These are phyloP conservation scores for Scheffersomyces coipomensis DNA, from an alignment of 805 yeast species.

Conservation along the genomic window DNA sequence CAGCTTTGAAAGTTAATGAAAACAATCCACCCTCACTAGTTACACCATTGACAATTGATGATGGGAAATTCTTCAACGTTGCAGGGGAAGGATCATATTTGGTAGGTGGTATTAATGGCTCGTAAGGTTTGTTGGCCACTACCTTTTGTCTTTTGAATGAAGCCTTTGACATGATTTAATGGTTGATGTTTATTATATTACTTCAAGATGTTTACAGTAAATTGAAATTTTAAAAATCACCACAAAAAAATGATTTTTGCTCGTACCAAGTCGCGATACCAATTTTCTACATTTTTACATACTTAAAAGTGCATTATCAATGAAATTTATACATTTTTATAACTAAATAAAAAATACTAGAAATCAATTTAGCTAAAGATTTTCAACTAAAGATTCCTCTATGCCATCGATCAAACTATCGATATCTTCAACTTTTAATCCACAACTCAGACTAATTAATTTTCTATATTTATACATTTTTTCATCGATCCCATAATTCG, in stretches of 20 bases:
- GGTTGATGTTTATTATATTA: too few relatives aligned
- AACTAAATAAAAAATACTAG: too few relatives aligned
- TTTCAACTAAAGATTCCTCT: constrained; percentile 36
- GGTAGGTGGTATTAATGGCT: constrained; percentile 6
- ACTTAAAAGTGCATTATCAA: too few relatives aligned
- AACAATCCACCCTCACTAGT: constrained; percentile 42
- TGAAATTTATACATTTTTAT: too few relatives aligned
- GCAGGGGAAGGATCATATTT: constrained; percentile 11
- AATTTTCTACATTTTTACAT: not conserved
- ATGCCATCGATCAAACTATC: constrained; percentile 82
- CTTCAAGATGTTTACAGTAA: too few relatives aligned
- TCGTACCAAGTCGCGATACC: too few relatives aligned
- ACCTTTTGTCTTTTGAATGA: constrained; percentile 3
- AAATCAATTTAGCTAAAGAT: too few relatives aligned
- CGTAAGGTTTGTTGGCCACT: constrained; percentile 1
- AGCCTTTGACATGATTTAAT: not conserved
- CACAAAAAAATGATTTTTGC: too few relatives aligned
- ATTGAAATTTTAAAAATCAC: too few relatives aligned
- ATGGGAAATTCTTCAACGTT: constrained; percentile 14
- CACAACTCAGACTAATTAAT: constrained; percentile 74
- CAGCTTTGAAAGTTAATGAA: constrained; percentile 40
- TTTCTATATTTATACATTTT: constrained; percentile 75
- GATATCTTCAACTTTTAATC: constrained; percentile 73
- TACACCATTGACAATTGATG: constrained; percentile 38
- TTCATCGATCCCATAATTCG: constrained; percentile 44